These are phyloP conservation scores for Rutstroemia sp. DNA, from an alignment of 2,329 filamentous ascomycete genomes.

Conservation along the genomic window DNA sequence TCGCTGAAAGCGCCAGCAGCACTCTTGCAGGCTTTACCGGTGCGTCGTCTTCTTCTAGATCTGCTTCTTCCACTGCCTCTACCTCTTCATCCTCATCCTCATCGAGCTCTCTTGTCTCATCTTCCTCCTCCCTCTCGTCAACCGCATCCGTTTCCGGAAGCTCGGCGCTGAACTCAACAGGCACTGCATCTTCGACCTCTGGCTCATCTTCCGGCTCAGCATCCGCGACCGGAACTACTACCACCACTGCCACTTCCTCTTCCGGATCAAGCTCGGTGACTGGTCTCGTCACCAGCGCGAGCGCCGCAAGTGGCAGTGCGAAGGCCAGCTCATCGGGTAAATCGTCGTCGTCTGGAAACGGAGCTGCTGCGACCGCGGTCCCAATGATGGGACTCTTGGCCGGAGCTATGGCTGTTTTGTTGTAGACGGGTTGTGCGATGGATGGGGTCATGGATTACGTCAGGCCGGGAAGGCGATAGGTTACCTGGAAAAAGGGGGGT, in stretches of 20 bases:
- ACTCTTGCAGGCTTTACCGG: slow-evolving; percentile 10
- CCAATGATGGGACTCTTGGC: slow-evolving; percentile 8
- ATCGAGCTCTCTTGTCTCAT: neutral
- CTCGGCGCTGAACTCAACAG: neutral
- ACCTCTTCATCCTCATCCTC: neutral
- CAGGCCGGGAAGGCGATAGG: neutral
- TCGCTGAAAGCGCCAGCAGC: slow-evolving; percentile 2
- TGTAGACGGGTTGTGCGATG: neutral
- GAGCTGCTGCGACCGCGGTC: slow-evolving; percentile 3
- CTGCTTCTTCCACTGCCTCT: neutral
- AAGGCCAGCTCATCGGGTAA: neutral
- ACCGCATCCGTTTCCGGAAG: neutral
- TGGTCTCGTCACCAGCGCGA: neutral
- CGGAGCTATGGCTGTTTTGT: slow-evolving; percentile 6
- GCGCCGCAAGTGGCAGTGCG: no score
- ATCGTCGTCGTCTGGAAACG: neutral
- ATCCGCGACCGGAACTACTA: neutral
- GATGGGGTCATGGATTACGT: neutral
- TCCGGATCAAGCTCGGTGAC: neutral
- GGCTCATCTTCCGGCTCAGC: neutral
- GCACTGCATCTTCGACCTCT: neutral
- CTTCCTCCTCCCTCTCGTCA: neutral
- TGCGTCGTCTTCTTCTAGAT: slow-evolving; percentile 1
- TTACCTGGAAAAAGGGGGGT: neutral
- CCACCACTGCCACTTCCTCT: neutral